A percentile compares a stretch with the other conserved stretches of the same genome.
Evolutionary conservation across 179 eudicot genomes (phyloP).

Genomic region (Spinacia oleracea): DNA sequence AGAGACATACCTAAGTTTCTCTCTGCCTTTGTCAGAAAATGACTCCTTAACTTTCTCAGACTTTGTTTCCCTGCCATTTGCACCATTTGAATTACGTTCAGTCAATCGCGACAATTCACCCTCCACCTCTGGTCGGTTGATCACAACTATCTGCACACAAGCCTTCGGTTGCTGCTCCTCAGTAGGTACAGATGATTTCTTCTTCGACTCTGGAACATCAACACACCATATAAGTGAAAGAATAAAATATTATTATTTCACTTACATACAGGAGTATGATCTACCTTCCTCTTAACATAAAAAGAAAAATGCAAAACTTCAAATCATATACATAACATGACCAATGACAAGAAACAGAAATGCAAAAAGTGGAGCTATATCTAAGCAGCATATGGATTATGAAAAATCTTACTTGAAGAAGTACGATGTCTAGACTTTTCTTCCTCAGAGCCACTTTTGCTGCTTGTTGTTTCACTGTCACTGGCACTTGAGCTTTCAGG

Average conservation of each 20-base stretch:
- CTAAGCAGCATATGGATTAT: slow-evolving; percentile 8
- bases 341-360: neutral
- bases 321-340: neutral
- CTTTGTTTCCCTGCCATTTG: slow-evolving; percentile 36
- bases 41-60: slow-evolving; percentile 31
- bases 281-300: neutral
- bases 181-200: slow-evolving; percentile 31
- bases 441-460: slow-evolving; percentile 60
- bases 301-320: neutral
- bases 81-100: slow-evolving; percentile 36
- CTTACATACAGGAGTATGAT: neutral
- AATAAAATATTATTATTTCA: neutral
- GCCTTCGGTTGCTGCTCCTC: slow-evolving; percentile 42
- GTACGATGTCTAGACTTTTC: slow-evolving; percentile 45
- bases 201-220: slow-evolving; percentile 35
- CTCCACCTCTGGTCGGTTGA: slow-evolving; percentile 38
- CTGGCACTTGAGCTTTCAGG: slow-evolving; percentile 69
- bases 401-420: slow-evolving; percentile 43
- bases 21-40: slow-evolving; percentile 37
- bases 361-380: neutral
- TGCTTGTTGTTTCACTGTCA: slow-evolving; percentile 50
- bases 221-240: slow-evolving; percentile 16
- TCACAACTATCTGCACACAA: slow-evolving; percentile 27
- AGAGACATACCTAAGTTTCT: slow-evolving; percentile 57
- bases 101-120: slow-evolving; percentile 42